A percentile compares a stretch with the other conserved stretches of the same genome.
phyloP scores from a whole-genome alignment of 805 yeast species.

The Komagataella kurtzmanii region DNA sequence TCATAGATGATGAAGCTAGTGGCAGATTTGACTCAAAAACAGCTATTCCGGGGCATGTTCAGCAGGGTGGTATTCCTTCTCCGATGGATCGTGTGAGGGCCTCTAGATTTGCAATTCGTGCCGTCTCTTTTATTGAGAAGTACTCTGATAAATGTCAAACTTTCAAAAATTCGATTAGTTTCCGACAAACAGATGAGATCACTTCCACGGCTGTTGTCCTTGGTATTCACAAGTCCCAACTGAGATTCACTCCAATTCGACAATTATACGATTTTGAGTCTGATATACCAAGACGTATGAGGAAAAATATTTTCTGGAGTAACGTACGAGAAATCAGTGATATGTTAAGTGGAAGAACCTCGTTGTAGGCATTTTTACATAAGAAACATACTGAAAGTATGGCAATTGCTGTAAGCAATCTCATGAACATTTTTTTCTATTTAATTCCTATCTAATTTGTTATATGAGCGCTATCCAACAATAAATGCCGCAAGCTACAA shows the following conservation, averaged over 20 bases:
- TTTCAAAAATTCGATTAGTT: neutral
- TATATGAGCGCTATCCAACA: no score
- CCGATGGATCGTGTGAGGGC: conserved; percentile 90
- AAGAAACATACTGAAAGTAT: no score
- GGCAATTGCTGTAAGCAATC: no score
- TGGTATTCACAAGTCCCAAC: conserved; percentile 69
- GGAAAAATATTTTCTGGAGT: conserved; percentile 80
- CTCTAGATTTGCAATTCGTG: conserved; percentile 78
- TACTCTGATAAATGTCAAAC: conserved; percentile 6
- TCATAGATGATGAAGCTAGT: conserved; percentile 65
- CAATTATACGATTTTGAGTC: conserved; percentile 81
- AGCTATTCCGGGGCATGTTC: conserved; percentile 96
- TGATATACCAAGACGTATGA: conserved; percentile 68
- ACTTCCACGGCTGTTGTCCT: conserved; percentile 62
- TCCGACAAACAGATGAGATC: conserved; percentile 8
- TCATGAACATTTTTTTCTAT: no score
- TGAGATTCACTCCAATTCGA: conserved; percentile 62
- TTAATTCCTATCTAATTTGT: no score
- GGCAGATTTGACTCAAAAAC: conserved; percentile 82
- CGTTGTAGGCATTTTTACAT: neutral
- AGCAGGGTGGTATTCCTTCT: conserved; percentile 93
- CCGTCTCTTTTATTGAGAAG: conserved; percentile 78
- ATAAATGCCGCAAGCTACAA: no score
- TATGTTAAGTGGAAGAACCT: conserved; percentile 63
- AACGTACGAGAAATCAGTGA: conserved; percentile 66